phyloP scores from a whole-genome alignment of 2,329 filamentous ascomycete species.

The Aureobasidium musti region DNA sequence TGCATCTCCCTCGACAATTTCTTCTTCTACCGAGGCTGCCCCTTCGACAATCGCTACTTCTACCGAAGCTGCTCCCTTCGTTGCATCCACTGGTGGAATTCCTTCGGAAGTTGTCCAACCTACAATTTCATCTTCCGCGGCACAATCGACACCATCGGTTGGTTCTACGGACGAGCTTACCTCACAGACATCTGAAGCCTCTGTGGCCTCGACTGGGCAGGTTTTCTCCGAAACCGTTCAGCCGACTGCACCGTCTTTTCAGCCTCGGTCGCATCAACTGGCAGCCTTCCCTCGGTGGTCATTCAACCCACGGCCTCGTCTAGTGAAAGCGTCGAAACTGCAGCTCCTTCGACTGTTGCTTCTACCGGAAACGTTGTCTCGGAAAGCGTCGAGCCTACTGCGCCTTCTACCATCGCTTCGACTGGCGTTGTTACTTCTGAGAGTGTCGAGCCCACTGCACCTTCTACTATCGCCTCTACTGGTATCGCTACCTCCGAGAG shows the following conservation, averaged over 20 bases:
- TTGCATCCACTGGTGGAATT: slow-evolving; percentile 11
- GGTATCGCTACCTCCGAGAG: background rate
- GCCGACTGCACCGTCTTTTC: slow-evolving; percentile 9
- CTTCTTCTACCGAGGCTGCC: background rate
- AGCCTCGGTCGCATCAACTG: slow-evolving; percentile 17
- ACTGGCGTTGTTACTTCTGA: background rate
- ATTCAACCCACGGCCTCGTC: slow-evolving; percentile 13
- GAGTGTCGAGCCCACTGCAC: slow-evolving; percentile 9
- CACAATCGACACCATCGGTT: background rate
- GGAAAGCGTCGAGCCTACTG: slow-evolving; percentile 25
- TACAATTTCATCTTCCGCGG: background rate
- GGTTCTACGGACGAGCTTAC: background rate
- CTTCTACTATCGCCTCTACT: slow-evolving; percentile 3
- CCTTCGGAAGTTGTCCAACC: slow-evolving; percentile 4
- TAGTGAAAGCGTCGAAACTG: background rate
- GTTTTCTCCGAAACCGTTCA: background rate
- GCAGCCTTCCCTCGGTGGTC: background rate
- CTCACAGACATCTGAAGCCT: background rate
- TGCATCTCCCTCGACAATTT: background rate
- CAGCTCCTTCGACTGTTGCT: background rate
- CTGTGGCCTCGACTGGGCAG: slow-evolving; percentile 7
- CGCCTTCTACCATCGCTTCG: background rate
- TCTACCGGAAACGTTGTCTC: background rate
- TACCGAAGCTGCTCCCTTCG: background rate
- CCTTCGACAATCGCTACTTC: slow-evolving; percentile 1